A percentile compares a stretch with the other conserved stretches of the same genome.
Evolutionary conservation across 305 asterid genomes (phyloP).

Genomic region (Coffea humblotiana): DNA sequence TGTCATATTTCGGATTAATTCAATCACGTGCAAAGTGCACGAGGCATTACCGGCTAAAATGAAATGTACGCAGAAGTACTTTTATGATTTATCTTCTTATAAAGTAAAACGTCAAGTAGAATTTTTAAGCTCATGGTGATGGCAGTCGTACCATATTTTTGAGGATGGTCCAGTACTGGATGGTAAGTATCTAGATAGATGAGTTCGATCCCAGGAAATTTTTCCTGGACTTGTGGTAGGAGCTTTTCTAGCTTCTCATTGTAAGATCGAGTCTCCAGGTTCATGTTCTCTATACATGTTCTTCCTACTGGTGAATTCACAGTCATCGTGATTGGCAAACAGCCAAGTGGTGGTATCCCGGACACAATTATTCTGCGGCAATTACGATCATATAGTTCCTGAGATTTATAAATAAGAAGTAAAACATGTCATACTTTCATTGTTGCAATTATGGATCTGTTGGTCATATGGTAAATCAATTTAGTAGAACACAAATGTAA

Average conservation of each 20-base stretch:
- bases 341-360: constrained; percentile 64
- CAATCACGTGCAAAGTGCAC: too few relatives aligned
- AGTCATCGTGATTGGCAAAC: constrained; percentile 16
- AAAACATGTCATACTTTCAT: too few relatives aligned
- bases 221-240: constrained; percentile 15
- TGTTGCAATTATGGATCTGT: too few relatives aligned
- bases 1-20: too few relatives aligned
- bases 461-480: too few relatives aligned
- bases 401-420: background rate
- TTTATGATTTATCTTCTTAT: too few relatives aligned
- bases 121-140: too few relatives aligned
- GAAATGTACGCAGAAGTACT: background rate
- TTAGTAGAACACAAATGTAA: too few relatives aligned
- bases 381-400: background rate
- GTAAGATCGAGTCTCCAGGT: constrained; percentile 23
- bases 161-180: constrained; percentile 17
- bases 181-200: constrained; percentile 21
- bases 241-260: constrained; percentile 25
- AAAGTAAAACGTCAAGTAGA: too few relatives aligned
- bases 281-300: constrained; percentile 19
- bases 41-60: too few relatives aligned
- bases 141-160: constrained; percentile 11
- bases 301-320: constrained; percentile 4
- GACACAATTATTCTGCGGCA: constrained; percentile 16
- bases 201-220: constrained; percentile 27